These are phyloP conservation scores for Leptographium radiaticola DNA, from an alignment of 2,329 filamentous ascomycete species.

Conservation along the genomic window DNA sequence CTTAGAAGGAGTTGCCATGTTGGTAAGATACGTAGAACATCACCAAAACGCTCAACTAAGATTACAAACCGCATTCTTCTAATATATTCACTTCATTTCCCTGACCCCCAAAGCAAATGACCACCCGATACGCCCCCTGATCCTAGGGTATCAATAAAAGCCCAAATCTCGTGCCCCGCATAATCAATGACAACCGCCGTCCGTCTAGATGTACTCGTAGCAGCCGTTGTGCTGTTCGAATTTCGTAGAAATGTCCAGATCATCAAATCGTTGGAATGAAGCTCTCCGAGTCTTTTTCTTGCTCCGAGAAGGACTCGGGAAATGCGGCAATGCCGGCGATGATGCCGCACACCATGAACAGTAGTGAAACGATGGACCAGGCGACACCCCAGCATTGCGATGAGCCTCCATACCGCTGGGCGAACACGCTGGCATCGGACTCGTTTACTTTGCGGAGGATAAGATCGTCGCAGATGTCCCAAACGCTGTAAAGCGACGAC, in stretches of 20 bases:
- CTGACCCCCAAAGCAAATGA: neutral
- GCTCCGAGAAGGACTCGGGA: constrained; percentile 53
- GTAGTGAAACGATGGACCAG: constrained; percentile 60
- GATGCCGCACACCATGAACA: constrained; percentile 61
- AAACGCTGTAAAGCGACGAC: constrained; percentile 67
- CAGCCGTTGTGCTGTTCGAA: too few species aligned
- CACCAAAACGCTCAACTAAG: too few species aligned
- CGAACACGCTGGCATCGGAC: constrained; percentile 69
- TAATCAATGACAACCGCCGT: neutral
- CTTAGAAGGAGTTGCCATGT: too few species aligned
- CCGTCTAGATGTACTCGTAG: too few species aligned
- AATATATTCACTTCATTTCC: too few species aligned
- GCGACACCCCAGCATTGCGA: constrained; percentile 72
- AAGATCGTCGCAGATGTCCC: constrained; percentile 76
- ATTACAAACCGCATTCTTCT: too few species aligned
- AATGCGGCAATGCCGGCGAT: constrained; percentile 68
- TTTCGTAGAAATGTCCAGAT: neutral
- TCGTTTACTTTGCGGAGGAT: constrained; percentile 70
- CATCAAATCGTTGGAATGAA: constrained; percentile 38
- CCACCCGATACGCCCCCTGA: neutral
- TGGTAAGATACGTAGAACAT: too few species aligned
- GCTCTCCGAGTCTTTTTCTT: constrained; percentile 53
- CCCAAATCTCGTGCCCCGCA: neutral
- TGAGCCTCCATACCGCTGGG: constrained; percentile 63
- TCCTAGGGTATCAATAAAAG: neutral